phyloP scores from a whole-genome alignment of 805 yeast genomes.

The Hermanozyma aechmeae region DNA sequence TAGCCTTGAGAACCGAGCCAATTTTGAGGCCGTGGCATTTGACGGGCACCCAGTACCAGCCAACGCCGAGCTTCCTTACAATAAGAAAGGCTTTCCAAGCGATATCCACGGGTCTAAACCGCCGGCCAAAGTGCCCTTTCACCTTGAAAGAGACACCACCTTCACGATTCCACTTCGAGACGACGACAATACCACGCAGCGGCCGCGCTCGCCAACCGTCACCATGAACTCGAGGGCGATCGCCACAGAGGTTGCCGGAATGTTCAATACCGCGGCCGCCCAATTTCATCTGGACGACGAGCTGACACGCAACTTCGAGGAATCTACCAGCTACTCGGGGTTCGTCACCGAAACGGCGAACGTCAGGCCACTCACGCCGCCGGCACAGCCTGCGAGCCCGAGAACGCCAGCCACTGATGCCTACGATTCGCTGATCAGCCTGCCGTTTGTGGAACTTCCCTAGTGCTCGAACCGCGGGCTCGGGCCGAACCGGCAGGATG shows the following conservation, averaged over 20 bases:
- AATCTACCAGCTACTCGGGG: slow-evolving; percentile 30
- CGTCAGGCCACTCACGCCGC: no score
- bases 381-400: no score
- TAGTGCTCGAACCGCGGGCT: no score
- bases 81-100: no score
- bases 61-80: no score
- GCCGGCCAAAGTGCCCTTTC: not conserved
- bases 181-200: slow-evolving; percentile 11
- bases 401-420: no score
- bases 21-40: no score
- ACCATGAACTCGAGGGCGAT: slow-evolving; percentile 73
- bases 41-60: no score
- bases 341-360: slow-evolving; percentile 50
- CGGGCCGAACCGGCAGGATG: no score
- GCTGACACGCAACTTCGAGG: slow-evolving; percentile 11
- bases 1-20: no score
- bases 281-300: slow-evolving; percentile 21
- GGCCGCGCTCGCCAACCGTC: slow-evolving; percentile 63
- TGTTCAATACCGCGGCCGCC: slow-evolving; percentile 56
- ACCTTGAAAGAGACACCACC: slow-evolving; percentile 18
- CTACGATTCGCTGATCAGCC: no score
- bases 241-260: slow-evolving; percentile 58
- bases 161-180: slow-evolving; percentile 39
- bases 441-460: no score
- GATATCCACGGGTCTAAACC: not conserved